A percentile compares a stretch with the other conserved stretches of the same genome.
Conservation (phyloP, 2,329 filamentous ascomycete genomes). For the Claviceps monticola region DNA sequence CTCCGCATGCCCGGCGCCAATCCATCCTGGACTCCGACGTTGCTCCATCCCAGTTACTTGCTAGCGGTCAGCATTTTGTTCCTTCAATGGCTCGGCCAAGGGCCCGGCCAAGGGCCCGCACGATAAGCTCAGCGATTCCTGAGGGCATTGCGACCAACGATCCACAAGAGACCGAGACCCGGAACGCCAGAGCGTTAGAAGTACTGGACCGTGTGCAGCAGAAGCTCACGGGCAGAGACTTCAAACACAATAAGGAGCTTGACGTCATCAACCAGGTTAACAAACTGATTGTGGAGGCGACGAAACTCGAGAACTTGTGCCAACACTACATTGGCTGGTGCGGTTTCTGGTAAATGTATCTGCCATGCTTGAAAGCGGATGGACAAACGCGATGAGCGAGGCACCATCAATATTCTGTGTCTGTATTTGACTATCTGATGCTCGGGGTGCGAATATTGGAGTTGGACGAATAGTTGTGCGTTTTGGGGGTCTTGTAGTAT, state of each 20-base stretch:
- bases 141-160: constrained; percentile 24
- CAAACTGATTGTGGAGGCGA: constrained; percentile 87
- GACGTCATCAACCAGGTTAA: constrained; percentile 81
- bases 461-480: background rate
- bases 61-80: constrained; percentile 28
- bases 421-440: background rate
- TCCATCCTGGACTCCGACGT: constrained; percentile 55
- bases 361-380: background rate
- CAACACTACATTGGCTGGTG: constrained; percentile 99
- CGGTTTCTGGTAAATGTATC: constrained; percentile 67
- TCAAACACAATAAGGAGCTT: constrained; percentile 74
- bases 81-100: constrained; percentile 36
- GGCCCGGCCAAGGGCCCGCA: constrained; percentile 42
- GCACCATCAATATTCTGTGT: too few relatives aligned
- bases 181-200: constrained; percentile 86
- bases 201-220: constrained; percentile 86
- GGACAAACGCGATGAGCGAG: background rate
- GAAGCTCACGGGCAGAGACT: constrained; percentile 89
- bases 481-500: background rate
- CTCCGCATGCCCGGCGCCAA: constrained; percentile 44
- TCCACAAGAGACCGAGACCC: constrained; percentile 52
- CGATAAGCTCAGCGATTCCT: constrained; percentile 39
- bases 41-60: constrained; percentile 44
- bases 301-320: constrained; percentile 91
- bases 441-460: background rate